Evolutionary conservation across 2,329 filamentous ascomycete species (phyloP), one percentile per base, ranked within the genome.

Genomic region (Alternaria novae-zelandiae): DNA sequence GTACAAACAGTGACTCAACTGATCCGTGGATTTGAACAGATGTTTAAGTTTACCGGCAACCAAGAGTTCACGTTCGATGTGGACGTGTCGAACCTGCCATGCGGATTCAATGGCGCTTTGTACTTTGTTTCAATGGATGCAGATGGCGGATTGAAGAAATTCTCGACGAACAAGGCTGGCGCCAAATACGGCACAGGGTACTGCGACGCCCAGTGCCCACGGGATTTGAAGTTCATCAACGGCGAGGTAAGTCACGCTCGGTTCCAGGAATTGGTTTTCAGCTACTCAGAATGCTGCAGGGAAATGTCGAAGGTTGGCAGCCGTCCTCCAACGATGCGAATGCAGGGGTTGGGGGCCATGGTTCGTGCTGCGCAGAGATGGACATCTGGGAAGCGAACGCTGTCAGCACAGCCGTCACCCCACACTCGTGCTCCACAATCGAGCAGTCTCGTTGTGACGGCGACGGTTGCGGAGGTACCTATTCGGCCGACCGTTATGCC

Each of bases 361-460:
- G 89, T 63, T 82, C 88, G 30, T 91, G 89, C 84, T 91, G 69
- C 74, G 82, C 85, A 53, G 88, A 91, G 78, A 88, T 91, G 85
- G 89, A 90, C 72, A 83, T 74, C 54, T 75, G 88, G 88, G 88
- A 91, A 79, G 88, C 89, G 59, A 91, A 91, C 83, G 84, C 82
- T 69, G 84, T 89, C 71, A 85, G 88, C 25, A 86, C 85, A 7
- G 89, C 89, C 47, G 83, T 84, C 68, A 91, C 89, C 1, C 88
- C 89, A 15, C 89, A 91, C 77, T 84, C 87, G 25, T 91, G 89
- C 82, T 79, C 80, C 47, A 81, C 78, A 51, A 79, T 83, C 49
- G 83, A 82, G 36, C 86, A 86, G 72, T 78, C 78, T 54, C 82
- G 84, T 58, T 90, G 88, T 81, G 70, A 76, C 1, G 88, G 85